Percentiles rank a stretch among this genome's conserved stretches.
phyloP scores from a whole-genome alignment of 2,329 filamentous ascomycete genomes.

The Sporothrix dimorphospora region DNA sequence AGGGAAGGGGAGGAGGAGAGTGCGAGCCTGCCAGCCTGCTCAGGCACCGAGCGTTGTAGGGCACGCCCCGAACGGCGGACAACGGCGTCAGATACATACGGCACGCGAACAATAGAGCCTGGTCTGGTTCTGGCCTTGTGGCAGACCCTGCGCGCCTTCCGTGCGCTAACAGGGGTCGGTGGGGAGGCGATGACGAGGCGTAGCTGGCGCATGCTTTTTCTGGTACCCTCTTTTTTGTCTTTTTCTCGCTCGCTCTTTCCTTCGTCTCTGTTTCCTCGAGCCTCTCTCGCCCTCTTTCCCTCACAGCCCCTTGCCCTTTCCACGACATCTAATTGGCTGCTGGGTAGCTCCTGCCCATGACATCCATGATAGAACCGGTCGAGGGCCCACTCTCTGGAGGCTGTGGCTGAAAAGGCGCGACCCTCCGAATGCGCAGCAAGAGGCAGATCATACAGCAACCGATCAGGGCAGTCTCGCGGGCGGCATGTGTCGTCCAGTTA shows the following conservation, averaged over 20 bases:
- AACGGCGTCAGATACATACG: too few species aligned
- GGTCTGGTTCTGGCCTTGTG: neutral
- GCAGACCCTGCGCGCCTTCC: constrained; percentile 11
- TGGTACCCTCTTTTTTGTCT: neutral
- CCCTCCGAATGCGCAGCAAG: constrained; percentile 19
- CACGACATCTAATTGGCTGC: neutral
- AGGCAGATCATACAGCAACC: constrained; percentile 11
- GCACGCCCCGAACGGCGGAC: neutral
- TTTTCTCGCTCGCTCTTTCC: neutral
- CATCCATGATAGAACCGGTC: neutral
- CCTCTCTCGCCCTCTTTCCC: neutral
- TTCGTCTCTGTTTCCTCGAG: neutral
- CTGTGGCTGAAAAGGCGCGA: constrained; percentile 28
- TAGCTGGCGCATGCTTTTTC: constrained; percentile 28
- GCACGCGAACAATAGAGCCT: neutral
- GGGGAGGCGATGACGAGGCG: constrained; percentile 34
- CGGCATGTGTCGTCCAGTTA: neutral
- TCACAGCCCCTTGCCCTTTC: neutral
- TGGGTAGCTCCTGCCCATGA: neutral
- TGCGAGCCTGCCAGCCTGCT: neutral
- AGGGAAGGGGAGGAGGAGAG: neutral
- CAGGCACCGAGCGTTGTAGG: neutral
- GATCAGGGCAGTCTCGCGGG: neutral
- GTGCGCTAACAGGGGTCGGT: constrained; percentile 27
- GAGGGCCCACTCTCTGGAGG: constrained; percentile 1